Percentiles rank a stretch among this genome's conserved stretches.
phyloP scores from a whole-genome alignment of 768 basidiomycete species.

The Mycena indigotica region DNA sequence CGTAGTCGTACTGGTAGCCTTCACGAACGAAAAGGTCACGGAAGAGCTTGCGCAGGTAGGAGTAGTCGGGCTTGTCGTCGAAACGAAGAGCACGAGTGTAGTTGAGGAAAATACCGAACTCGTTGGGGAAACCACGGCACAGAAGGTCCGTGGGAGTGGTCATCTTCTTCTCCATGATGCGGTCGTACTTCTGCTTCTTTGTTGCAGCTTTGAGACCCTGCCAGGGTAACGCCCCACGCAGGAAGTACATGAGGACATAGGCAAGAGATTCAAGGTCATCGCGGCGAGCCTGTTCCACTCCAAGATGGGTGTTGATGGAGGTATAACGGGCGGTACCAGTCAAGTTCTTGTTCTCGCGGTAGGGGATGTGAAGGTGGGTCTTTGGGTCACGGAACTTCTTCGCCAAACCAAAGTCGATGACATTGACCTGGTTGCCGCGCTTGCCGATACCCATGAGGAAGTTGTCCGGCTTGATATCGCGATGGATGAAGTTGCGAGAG shows the following conservation, averaged over 20 bases:
- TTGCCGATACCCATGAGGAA: constrained; percentile 99
- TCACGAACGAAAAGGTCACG: constrained; percentile 96
- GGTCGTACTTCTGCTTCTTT: constrained; percentile 99
- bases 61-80: constrained; percentile 99
- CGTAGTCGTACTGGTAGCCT: constrained; percentile 98
- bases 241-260: constrained; percentile 99
- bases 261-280: constrained; percentile 98
- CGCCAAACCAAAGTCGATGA: constrained; percentile 96
- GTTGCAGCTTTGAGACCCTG: constrained; percentile 99
- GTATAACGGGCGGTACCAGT: constrained; percentile 99
- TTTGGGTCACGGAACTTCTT: constrained; percentile 99
- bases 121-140: constrained; percentile 99
- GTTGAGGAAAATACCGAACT: constrained; percentile 99
- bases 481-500: constrained; percentile 97
- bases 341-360: constrained; percentile 99
- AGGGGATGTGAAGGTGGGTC: constrained; percentile 99
- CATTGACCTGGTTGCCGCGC: constrained; percentile 99
- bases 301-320: constrained; percentile 98
- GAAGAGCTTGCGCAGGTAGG: constrained; percentile 99
- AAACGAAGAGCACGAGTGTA: constrained; percentile 98
- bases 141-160: constrained; percentile 95
- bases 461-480: constrained; percentile 99
- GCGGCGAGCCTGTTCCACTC: constrained; percentile 96
- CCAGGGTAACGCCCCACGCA: constrained; percentile 97
- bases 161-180: constrained; percentile 99